phyloP scores from a whole-genome alignment of 495 filamentous ascomycete species.

The Polyplosphaeria fusca region DNA sequence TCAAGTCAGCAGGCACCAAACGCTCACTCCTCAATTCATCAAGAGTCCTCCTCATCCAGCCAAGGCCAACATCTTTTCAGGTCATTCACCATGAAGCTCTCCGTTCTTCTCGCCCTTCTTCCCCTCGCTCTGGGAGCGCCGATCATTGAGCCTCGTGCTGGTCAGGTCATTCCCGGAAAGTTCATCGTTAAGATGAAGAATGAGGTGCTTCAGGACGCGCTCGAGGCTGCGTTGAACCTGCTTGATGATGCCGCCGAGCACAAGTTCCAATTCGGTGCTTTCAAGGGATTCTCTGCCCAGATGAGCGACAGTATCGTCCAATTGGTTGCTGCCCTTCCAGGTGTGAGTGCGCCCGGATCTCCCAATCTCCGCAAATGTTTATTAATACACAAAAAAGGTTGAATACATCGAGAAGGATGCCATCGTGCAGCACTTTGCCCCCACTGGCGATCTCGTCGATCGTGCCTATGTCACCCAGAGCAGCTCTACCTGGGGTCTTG shows the following conservation, averaged over 20 bases:
- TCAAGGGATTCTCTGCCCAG: slow-evolving; percentile 31
- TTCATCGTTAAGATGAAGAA: slow-evolving; percentile 35
- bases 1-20: slow-evolving; percentile 7
- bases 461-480: slow-evolving; percentile 26
- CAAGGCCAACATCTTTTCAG: not conserved
- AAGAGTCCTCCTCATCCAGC: slow-evolving; percentile 13
- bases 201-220: slow-evolving; percentile 2
- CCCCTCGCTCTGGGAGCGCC: slow-evolving; percentile 31
- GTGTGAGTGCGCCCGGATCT: too few relatives aligned
- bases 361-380: not conserved
- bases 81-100: slow-evolving; percentile 25
- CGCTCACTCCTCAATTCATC: slow-evolving; percentile 3
- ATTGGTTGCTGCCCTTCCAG: slow-evolving; percentile 6
- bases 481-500: slow-evolving; percentile 32
- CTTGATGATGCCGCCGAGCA: slow-evolving; percentile 15
- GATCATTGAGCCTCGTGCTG: slow-evolving; percentile 23
- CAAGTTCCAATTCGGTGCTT: slow-evolving; percentile 21
- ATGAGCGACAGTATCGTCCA: slow-evolving; percentile 18
- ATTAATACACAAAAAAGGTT: too few relatives aligned
- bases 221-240: slow-evolving; percentile 7
- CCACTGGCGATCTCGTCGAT: slow-evolving; percentile 4
- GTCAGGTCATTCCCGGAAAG: slow-evolving; percentile 23
- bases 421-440: slow-evolving; percentile 9
- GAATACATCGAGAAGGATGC: slow-evolving; percentile 35
- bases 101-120: slow-evolving; percentile 23